Conservation (phyloP, 1,284 basidiomycete species). For the Marasmius sp. region DNA sequence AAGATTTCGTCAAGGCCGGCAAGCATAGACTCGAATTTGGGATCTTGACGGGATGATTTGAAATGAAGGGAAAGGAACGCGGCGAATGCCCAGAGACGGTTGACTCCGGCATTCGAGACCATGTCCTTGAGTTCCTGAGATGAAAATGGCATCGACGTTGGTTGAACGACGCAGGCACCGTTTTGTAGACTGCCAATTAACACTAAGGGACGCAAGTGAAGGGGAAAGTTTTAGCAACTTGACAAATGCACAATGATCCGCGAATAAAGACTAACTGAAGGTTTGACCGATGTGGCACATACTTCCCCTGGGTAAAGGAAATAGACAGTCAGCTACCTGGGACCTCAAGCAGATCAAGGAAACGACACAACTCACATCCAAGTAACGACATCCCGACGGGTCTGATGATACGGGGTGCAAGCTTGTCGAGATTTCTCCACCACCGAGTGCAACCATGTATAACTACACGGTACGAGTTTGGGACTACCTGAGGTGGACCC, state of each 20-base stretch:
- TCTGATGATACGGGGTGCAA: constrained; percentile 44
- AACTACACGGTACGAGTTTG: constrained; percentile 68
- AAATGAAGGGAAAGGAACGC: constrained; percentile 64
- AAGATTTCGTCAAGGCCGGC: constrained; percentile 57
- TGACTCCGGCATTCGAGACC: constrained; percentile 64
- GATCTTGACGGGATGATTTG: constrained; percentile 56
- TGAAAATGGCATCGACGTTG: constrained; percentile 59
- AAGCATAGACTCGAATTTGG: constrained; percentile 59
- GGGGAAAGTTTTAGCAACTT: constrained; percentile 17
- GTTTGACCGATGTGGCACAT: constrained; percentile 71
- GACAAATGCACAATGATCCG: background rate
- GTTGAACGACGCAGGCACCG: constrained; percentile 71
- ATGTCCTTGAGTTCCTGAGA: constrained; percentile 69
- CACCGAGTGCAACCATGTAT: constrained; percentile 57
- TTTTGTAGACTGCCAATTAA: constrained; percentile 67
- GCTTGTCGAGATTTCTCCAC: constrained; percentile 56
- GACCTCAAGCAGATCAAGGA: background rate
- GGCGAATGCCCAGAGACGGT: constrained; percentile 69
- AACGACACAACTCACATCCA: constrained; percentile 52
- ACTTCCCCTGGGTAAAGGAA: constrained; percentile 48
- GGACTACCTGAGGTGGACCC: constrained; percentile 77
- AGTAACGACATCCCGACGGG: constrained; percentile 60
- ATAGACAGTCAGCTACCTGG: constrained; percentile 13
- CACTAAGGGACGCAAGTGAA: constrained; percentile 42
- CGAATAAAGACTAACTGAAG: constrained; percentile 50